Percentiles rank a stretch among this genome's conserved stretches.
phyloP scores from a whole-genome alignment of 192 early-diverging fungal species.

The Backusella psychrophila region DNA sequence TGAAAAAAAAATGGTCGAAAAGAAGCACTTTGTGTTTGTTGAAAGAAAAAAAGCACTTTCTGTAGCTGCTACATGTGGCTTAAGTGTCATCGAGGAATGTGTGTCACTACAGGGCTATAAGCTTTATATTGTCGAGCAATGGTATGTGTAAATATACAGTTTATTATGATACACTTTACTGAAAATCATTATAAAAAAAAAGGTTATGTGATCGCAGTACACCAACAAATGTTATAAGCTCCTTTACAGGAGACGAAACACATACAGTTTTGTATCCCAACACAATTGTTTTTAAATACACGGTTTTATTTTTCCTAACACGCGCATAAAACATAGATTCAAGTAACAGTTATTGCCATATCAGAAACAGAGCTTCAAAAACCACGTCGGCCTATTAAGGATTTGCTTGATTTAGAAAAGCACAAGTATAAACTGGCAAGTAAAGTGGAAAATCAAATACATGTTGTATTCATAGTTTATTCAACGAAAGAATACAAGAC shows the following conservation, averaged over 20 bases:
- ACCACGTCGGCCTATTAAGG: slow-evolving; percentile 13
- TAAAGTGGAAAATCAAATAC: not conserved
- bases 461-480: not conserved
- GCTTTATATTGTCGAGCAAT: slow-evolving; percentile 49
- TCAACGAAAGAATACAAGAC: not conserved
- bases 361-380: slow-evolving; percentile 27
- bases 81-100: slow-evolving; percentile 24
- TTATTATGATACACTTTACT: not conserved
- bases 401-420: slow-evolving; percentile 1
- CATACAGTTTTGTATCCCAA: slow-evolving; percentile 30
- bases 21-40: slow-evolving; percentile 34
- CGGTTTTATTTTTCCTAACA: not conserved
- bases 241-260: slow-evolving; percentile 40
- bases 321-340: slow-evolving; percentile 28
- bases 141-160: slow-evolving; percentile 16
- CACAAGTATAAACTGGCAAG: not conserved
- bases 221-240: slow-evolving; percentile 40
- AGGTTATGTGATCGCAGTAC: slow-evolving; percentile 41
- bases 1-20: slow-evolving; percentile 26
- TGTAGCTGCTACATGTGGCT: slow-evolving; percentile 24
- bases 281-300: not conserved
- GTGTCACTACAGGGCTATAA: slow-evolving; percentile 38
- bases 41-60: slow-evolving; percentile 30
- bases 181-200: not conserved
- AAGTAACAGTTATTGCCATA: slow-evolving; percentile 39